Base-by-base conservation (phyloP, 352 stramenopile species). In the Globisporangium nagaii region DNA sequence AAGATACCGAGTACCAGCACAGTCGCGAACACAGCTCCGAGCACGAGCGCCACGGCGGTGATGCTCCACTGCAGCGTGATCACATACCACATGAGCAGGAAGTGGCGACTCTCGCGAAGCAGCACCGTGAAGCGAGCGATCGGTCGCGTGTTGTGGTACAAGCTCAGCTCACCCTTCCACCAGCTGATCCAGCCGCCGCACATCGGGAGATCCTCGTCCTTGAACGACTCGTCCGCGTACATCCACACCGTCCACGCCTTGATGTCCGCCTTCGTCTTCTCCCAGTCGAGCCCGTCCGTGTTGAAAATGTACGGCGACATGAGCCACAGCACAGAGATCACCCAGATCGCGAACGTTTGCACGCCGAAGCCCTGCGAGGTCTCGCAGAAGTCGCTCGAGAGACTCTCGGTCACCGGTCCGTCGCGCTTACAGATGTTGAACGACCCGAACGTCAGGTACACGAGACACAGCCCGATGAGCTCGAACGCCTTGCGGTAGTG, bases 21-120 rank as follows among this genome's bases (percentile, higher is more conserved):
- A 1, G 82, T 87, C 1, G 63, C 66, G 12, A 84, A 62, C 2
- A 73, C 67, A 20, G 79, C 75, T 35, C 47, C 79, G 31, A 90
- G 73, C 28, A 88, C 75, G 15, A 90, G 41, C 1, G 59, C 73
- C 1, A 93, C 73, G 6, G 67, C 67, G 0, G 79, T 1, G 19
- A 80, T 65, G 30, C 79, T 62, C 69, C 76, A 87, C 47, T 82
- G 61, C 19, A 93, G 68, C 8, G 84, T 86, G 50, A 90, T 66
- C 4, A 93, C 81, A 47, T 93, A 93, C 78, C 78, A 93, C 75
- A 90, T 83, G 40, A 93, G 68, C 39, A 93, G 35, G 32, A 93
- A 92, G 64, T 93, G 84, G 19, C 84, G 80, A 22, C 64, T 72
- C 67, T 93, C 84, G 17, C 84, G 81, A 27, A 93, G 43, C 47